Conservation (phyloP, 495 filamentous ascomycete genomes). For the Xeromyces bisporus region DNA sequence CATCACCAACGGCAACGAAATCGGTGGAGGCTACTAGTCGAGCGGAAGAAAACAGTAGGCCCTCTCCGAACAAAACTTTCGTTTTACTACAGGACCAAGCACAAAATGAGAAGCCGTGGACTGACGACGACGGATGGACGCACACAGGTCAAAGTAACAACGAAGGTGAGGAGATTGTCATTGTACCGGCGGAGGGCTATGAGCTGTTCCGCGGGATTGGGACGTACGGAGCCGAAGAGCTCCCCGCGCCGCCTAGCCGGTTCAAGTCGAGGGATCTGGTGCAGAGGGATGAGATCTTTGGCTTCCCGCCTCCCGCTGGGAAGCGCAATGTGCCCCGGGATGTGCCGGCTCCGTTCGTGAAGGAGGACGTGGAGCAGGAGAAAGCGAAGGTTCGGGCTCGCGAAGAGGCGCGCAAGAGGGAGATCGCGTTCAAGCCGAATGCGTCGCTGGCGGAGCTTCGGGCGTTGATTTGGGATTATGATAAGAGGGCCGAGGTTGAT, state of each 20-base stretch:
- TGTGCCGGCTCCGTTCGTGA: slow-evolving; percentile 1
- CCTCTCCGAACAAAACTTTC: slow-evolving; percentile 6
- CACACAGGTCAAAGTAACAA: slow-evolving; percentile 19
- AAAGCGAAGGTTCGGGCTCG: slow-evolving; percentile 8
- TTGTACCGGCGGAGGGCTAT: slow-evolving; percentile 9
- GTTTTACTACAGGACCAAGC: slow-evolving; percentile 6
- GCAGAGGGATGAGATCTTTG: slow-evolving; percentile 15
- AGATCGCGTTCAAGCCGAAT: slow-evolving; percentile 5
- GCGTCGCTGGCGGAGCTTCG: slow-evolving; percentile 6
- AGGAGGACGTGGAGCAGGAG: slow-evolving; percentile 8
- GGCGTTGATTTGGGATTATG: slow-evolving; percentile 5
- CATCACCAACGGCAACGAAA: background rate
- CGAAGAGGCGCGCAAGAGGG: slow-evolving; percentile 6
- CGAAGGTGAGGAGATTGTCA: slow-evolving; percentile 18
- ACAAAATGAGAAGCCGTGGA: slow-evolving; percentile 5
- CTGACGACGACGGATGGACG: slow-evolving; percentile 17
- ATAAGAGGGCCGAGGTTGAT: too few species aligned
- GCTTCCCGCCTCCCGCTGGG: slow-evolving; percentile 25
- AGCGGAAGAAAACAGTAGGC: slow-evolving; percentile 4
- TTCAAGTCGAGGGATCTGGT: slow-evolving; percentile 14
- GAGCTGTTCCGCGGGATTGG: slow-evolving; percentile 15
- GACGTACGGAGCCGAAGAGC: slow-evolving; percentile 13
- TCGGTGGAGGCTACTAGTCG: background rate
- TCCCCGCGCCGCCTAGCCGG: slow-evolving; percentile 18
- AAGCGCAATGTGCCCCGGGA: slow-evolving; percentile 19